Percentiles rank a stretch among this genome's conserved stretches.
Conservation (phyloP, 2,329 filamentous ascomycete genomes). For the Fusarium burgessii region DNA sequence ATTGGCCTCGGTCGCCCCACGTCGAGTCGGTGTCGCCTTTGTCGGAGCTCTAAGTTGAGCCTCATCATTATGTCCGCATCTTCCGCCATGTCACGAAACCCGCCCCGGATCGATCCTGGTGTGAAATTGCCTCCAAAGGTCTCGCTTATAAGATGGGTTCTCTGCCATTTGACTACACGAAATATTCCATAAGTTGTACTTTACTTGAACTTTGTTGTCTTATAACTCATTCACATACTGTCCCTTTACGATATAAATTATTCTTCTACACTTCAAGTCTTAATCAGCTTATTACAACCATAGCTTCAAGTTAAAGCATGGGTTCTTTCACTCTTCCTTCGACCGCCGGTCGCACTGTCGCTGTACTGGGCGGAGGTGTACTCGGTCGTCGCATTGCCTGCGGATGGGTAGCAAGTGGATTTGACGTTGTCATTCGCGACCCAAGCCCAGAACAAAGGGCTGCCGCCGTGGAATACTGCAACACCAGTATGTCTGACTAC, state of each 20-base stretch:
- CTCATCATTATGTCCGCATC: not conserved
- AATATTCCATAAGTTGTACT: accelerated
- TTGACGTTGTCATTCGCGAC: conserved; percentile 11
- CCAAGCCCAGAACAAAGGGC: conserved; percentile 10
- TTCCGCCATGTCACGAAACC: not conserved
- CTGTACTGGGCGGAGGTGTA: conserved; percentile 4
- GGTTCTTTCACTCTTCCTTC: conserved; percentile 2
- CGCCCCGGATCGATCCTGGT: not conserved
- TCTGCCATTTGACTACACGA: not conserved
- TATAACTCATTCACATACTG: not conserved
- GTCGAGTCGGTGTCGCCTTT: not conserved
- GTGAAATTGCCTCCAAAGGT: not conserved
- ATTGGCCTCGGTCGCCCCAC: not conserved
- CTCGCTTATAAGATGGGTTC: not conserved
- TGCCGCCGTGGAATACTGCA: conserved; percentile 10
- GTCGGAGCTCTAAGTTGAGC: not conserved
- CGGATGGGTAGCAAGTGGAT: conserved; percentile 20
- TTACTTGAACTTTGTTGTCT: not conserved
- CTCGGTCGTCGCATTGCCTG: conserved; percentile 14
- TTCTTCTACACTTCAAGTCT: no score
- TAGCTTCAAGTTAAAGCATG: not conserved
- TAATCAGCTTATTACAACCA: accelerated
- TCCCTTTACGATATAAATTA: no score
- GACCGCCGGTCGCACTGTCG: not conserved
- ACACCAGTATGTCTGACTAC: not conserved